Conservation (phyloP, 805 yeast species). For the Yamadazyma sp. region DNA sequence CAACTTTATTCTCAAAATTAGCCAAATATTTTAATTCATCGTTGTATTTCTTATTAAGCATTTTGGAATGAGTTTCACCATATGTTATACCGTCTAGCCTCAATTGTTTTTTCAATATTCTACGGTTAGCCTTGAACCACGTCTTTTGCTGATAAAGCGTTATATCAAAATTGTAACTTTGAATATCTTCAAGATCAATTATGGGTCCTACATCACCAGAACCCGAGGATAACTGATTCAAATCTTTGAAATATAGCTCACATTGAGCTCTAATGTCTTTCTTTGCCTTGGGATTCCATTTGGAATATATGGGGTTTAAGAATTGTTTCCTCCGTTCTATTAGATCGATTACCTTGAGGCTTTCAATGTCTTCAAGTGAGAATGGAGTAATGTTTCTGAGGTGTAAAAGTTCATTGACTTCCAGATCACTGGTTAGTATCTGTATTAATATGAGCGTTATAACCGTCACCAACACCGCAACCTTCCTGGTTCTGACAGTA, state of each 20-base stretch:
- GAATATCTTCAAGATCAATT: slow-evolving; percentile 11
- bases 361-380: slow-evolving; percentile 1
- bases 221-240: slow-evolving; percentile 9
- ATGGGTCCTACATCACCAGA: slow-evolving; percentile 5
- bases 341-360: slow-evolving; percentile 7
- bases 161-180: slow-evolving; percentile 15
- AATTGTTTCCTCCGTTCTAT: slow-evolving; percentile 10
- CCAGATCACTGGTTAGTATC: neutral
- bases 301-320: slow-evolving; percentile 17
- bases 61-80: slow-evolving; percentile 11
- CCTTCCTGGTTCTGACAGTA: too few species aligned
- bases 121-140: slow-evolving; percentile 23
- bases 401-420: neutral
- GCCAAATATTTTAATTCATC: slow-evolving; percentile 7
- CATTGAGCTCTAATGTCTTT: slow-evolving; percentile 11
- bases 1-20: slow-evolving; percentile 16
- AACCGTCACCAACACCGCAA: too few species aligned
- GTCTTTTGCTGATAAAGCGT: slow-evolving; percentile 22
- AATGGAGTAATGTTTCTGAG: neutral
- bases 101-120: slow-evolving; percentile 13
- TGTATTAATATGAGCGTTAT: too few species aligned
- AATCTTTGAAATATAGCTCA: slow-evolving; percentile 15
- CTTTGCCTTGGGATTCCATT: slow-evolving; percentile 6
- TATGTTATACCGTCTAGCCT: slow-evolving; percentile 12
- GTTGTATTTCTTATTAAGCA: slow-evolving; percentile 11